A percentile compares a stretch with the other conserved stretches of the same genome.
These are phyloP conservation scores for Closterium sp. DNA, from an alignment of 139 green algal genomes.

Conservation along the genomic window DNA sequence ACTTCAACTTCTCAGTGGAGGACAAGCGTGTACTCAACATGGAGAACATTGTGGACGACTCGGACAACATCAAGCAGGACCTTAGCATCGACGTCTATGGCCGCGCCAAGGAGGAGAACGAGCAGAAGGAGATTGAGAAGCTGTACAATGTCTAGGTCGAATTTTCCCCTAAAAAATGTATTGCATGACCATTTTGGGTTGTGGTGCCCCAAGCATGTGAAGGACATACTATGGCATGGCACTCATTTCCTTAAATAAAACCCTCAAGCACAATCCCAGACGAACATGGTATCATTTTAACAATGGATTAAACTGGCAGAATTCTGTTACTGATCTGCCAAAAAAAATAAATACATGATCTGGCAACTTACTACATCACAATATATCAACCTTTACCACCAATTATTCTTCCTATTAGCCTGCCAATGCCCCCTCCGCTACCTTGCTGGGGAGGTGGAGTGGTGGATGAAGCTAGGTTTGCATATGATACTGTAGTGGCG, in stretches of 20 bases:
- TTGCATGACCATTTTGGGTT: background rate
- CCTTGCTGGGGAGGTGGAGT: background rate
- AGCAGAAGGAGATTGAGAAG: constrained; percentile 43
- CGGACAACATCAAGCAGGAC: constrained; percentile 94
- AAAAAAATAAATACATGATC: too few species aligned
- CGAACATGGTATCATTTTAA: too few species aligned
- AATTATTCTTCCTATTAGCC: background rate
- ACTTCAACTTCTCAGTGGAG: constrained; percentile 82
- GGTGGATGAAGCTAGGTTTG: background rate
- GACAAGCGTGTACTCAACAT: constrained; percentile 86
- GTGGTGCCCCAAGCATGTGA: background rate
- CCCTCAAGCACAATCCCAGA: too few species aligned
- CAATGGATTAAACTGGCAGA: too few species aligned
- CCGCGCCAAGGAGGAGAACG: constrained; percentile 58
- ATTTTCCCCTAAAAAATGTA: background rate
- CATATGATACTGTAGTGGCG: background rate
- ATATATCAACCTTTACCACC: background rate
- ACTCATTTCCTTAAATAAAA: too few species aligned
- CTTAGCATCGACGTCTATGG: constrained; percentile 91
- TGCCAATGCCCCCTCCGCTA: background rate
- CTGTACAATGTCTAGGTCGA: constrained; percentile 44
- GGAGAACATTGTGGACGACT: constrained; percentile 80
- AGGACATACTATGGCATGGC: too few species aligned
- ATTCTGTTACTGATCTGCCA: too few species aligned
- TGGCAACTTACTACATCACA: too few species aligned